These are phyloP conservation scores for Phytophthora meadii DNA, from an alignment of 352 stramenopile genomes.

Conservation along the genomic window DNA sequence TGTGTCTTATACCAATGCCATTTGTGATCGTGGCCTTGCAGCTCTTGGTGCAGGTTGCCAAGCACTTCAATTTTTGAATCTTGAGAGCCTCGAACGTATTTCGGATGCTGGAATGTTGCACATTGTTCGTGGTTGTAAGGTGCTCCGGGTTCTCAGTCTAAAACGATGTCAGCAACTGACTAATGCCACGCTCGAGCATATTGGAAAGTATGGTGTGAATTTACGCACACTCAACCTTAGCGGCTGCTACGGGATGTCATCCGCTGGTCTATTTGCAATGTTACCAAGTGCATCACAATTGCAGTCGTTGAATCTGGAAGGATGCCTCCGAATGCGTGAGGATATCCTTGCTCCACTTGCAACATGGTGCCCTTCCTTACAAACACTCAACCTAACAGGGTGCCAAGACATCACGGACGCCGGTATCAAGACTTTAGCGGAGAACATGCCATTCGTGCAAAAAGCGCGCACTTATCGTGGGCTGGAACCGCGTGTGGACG, in stretches of 20 bases:
- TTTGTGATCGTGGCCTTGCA: slow-evolving; percentile 65
- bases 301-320: slow-evolving; percentile 75
- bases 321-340: slow-evolving; percentile 72
- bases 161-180: slow-evolving; percentile 70
- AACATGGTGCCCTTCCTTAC: slow-evolving; percentile 57
- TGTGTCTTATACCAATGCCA: slow-evolving; percentile 62
- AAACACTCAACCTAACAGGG: slow-evolving; percentile 75
- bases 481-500: slow-evolving; percentile 61
- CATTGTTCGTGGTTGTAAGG: slow-evolving; percentile 56
- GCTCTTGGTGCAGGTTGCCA: slow-evolving; percentile 58
- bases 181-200: slow-evolving; percentile 50
- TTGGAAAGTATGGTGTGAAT: slow-evolving; percentile 55
- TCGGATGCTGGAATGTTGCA: slow-evolving; percentile 53
- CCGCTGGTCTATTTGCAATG: slow-evolving; percentile 56
- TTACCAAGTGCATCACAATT: slow-evolving; percentile 55
- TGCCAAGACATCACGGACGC: slow-evolving; percentile 84
- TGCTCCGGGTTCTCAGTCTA: slow-evolving; percentile 66
- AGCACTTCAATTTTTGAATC: slow-evolving; percentile 75
- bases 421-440: slow-evolving; percentile 66
- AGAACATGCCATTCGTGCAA: slow-evolving; percentile 78
- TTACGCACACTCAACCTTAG: slow-evolving; percentile 68
- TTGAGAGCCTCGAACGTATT: slow-evolving; percentile 71
- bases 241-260: slow-evolving; percentile 69
- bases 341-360: slow-evolving; percentile 70
- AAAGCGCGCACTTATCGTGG: slow-evolving; percentile 59